These are phyloP conservation scores for Xanthoceras sorbifolium DNA, from an alignment of 345 rosid genomes.

Conservation along the genomic window DNA sequence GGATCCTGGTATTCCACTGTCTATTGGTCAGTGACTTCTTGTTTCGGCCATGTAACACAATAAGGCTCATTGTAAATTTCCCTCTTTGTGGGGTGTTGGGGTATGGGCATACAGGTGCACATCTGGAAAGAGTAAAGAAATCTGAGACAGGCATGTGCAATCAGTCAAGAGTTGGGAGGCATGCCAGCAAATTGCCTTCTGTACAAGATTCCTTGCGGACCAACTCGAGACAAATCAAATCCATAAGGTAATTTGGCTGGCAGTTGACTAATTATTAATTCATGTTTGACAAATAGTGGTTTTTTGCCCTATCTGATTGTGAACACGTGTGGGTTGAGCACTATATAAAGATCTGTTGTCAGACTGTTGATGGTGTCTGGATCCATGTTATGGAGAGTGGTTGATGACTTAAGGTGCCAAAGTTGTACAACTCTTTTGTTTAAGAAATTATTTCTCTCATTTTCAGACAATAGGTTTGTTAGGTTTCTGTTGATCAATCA, in stretches of 20 bases:
- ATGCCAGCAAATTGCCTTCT: background rate
- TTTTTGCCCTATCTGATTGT: background rate
- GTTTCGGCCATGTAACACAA: background rate
- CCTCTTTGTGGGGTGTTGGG: background rate
- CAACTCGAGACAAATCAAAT: background rate
- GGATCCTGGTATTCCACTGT: background rate
- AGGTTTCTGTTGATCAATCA: background rate
- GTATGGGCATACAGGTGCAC: background rate
- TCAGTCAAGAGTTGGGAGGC: constrained; percentile 8
- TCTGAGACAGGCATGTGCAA: background rate
- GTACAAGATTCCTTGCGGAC: background rate
- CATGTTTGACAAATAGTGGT: background rate
- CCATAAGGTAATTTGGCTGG: constrained; percentile 3
- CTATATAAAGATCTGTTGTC: background rate
- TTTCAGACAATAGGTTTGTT: background rate
- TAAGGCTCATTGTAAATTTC: background rate
- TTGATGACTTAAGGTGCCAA: background rate
- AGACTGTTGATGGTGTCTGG: background rate
- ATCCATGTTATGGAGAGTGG: background rate
- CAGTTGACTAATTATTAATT: constrained; percentile 16
- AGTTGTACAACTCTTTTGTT: background rate
- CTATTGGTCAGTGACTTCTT: background rate
- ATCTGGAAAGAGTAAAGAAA: background rate
- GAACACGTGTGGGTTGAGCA: constrained; percentile 13
- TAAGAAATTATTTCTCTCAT: background rate